phyloP scores from a whole-genome alignment of 257 asterid species.

The Solanum arcanum region DNA sequence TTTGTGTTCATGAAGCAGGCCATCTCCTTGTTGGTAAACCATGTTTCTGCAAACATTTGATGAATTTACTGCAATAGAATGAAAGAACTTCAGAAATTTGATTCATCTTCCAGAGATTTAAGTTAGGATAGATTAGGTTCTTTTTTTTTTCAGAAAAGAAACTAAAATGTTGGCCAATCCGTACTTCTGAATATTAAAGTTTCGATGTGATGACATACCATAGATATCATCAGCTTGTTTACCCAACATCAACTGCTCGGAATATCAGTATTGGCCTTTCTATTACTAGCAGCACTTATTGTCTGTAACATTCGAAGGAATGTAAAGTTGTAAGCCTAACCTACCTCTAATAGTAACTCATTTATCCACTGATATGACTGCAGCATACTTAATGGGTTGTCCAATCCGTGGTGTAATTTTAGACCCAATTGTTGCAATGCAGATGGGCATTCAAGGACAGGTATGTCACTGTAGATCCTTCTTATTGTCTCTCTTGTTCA shows the following conservation, averaged over 20 bases:
- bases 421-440: slow-evolving; percentile 83
- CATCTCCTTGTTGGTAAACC: slow-evolving; percentile 85
- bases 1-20: slow-evolving; percentile 94
- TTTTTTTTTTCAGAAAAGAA: too few species aligned
- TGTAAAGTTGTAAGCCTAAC: not conserved
- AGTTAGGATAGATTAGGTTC: not conserved
- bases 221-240: not conserved
- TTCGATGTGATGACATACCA: not conserved
- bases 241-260: not conserved
- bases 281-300: not conserved
- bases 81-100: not conserved
- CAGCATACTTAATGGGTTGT: slow-evolving; percentile 97
- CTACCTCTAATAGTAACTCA: not conserved
- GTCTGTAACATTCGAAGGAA: not conserved
- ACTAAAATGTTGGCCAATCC: too few species aligned
- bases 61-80: not conserved
- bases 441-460: slow-evolving; percentile 99
- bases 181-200: not conserved
- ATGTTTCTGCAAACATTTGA: not conserved
- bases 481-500: not conserved
- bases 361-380: slow-evolving; percentile 9
- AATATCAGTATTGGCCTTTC: not conserved
- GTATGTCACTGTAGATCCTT: slow-evolving; percentile 21
- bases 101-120: not conserved
- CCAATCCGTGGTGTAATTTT: slow-evolving; percentile 92